Evolutionary conservation across 2,329 filamentous ascomycete species (phyloP), one percentile per base, ranked within the genome.

Genomic region (Cladophialophora immunda): DNA sequence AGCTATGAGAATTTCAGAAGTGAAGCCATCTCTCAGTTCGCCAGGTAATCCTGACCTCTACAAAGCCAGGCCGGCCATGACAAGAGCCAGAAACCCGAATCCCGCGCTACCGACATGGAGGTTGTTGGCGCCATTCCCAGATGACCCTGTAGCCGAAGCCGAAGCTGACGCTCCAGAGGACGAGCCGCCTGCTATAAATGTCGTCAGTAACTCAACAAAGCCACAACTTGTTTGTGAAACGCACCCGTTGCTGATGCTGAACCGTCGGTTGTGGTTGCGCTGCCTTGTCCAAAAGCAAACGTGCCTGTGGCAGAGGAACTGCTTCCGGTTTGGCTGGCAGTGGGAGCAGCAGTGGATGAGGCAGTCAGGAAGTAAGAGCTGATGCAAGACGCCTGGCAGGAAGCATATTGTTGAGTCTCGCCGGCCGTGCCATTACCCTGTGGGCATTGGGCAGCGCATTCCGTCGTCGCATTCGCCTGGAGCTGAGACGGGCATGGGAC

Each of bases 401-500:
- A 69, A 67, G 80, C 78, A 71, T 82, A 87, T 66, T 76, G 76
- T 60, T 81, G 69, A 36, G 81, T 83, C 66, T 81, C 83, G 13
- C 74, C 75, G 2, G 79, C 74, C 32, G 81, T 78, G 53, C 84
- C 84, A 69, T 80, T 79, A 62, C 85, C 85, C 78, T 86, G 83
- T 64, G 83, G 81, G 75, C 85, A 87, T 61, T 81, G 78, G 54
- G 79, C 79, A 55, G 83, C 84, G 72, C 85, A 87, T 57, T 79
- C 76, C 73, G 79, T 85, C 74, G 84, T 86, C 65, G 81, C 78
- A 72, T 84, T 81, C 72, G 79, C 82, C 75, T 84, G 80, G 56
- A 74, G 73, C n/a, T 80, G 78, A 74, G 81, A 82, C 68, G 85
- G 85, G 75, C 82, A 85, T 34, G 85, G 84, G 45, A 82, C 81